Evolutionary conservation across 148 eudicot genomes (phyloP), one percentile per base, ranked within the genome.

Genomic region (Amaranthus hypochondriacus): DNA sequence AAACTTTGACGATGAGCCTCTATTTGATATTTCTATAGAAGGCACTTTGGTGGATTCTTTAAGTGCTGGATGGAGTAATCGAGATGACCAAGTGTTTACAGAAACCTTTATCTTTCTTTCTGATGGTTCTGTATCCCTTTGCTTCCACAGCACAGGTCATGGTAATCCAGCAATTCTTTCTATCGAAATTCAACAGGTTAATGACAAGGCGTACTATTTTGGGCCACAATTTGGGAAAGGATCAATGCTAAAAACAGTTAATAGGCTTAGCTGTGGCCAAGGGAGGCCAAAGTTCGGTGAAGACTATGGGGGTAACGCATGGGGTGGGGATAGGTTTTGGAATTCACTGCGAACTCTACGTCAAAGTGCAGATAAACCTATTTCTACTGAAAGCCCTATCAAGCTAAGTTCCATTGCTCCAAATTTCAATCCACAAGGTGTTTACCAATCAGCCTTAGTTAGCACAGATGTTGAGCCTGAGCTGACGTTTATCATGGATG

Each of bases 301-400:
- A 56, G 99, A 96, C 74, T 89, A 81, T 57, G 84, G 87, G 51
- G 96, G 86, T 70, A 89, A 89, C 69, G 87, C 77, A 11, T 90
- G 99, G 99, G 96, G 99, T 50, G 99, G 99, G 76, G 97, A 96
- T 81, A 81, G 99, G 68, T 92, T 92, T 71, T 96, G 97, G 97
- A 86, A 92, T 69, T 72, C 88, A 8, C 69, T 92, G 3, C 58
- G 48, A 53, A 85, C 88, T 69, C 83, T 96, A 68, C 92, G 81
- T 46, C 73, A 80, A 69, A 69, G 83, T 73, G 83, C 92, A 74
- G 99, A 92, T 76, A 75, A 70, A 60, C 66, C 77, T 66, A 81
- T 92, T 67, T 73, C 88, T 11, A 74, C 89, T 39, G 82, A 78
- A 73, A 81, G 75, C 14, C 60, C 77, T 62, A 92, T 96, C 48